A percentile compares a stretch with the other conserved stretches of the same genome.
Evolutionary conservation across 2,329 filamentous ascomycete species (phyloP).

Genomic region (Hawksworthiomyces lignivorus): DNA sequence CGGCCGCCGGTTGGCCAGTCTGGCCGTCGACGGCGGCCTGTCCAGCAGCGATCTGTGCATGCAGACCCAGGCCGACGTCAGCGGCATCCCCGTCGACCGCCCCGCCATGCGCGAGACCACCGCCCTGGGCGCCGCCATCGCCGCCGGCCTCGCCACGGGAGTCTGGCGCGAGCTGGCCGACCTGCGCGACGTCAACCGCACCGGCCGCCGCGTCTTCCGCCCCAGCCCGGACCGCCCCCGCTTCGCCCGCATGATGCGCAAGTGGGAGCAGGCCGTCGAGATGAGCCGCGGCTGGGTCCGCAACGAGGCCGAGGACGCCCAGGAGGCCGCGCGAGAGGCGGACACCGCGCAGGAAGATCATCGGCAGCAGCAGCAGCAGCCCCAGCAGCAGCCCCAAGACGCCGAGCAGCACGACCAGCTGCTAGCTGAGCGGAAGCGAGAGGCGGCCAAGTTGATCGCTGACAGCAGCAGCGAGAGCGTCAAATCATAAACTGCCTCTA

Average conservation of each 20-base stretch:
- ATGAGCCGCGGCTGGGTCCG: constrained; percentile 50
- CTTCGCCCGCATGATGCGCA: constrained; percentile 37
- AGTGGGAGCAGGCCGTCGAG: constrained; percentile 51
- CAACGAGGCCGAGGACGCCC: constrained; percentile 14
- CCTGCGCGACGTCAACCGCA: constrained; percentile 63
- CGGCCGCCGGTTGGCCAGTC: constrained; percentile 61
- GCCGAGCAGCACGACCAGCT: no score
- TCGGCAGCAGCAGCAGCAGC: background rate
- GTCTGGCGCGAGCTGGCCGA: constrained; percentile 73
- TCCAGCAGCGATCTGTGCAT: constrained; percentile 84
- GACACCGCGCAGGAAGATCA: background rate
- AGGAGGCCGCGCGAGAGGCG: constrained; percentile 5
- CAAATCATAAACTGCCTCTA: no score
- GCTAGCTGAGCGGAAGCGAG: no score
- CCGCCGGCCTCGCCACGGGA: constrained; percentile 74
- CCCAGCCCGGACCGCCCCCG: constrained; percentile 47
- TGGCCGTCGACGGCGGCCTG: constrained; percentile 85
- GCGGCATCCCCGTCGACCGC: constrained; percentile 72
- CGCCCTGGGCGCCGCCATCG: constrained; percentile 79
- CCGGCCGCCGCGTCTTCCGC: constrained; percentile 61
- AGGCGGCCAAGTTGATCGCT: no score
- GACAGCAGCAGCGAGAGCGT: no score
- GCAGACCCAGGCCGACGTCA: constrained; percentile 85
- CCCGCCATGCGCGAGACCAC: constrained; percentile 89
- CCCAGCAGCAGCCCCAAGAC: background rate